A percentile compares a stretch with the other conserved stretches of the same genome.
Evolutionary conservation across 768 basidiomycete species (phyloP).

Genomic region (Rhodosporidiobolus odoratus): DNA sequence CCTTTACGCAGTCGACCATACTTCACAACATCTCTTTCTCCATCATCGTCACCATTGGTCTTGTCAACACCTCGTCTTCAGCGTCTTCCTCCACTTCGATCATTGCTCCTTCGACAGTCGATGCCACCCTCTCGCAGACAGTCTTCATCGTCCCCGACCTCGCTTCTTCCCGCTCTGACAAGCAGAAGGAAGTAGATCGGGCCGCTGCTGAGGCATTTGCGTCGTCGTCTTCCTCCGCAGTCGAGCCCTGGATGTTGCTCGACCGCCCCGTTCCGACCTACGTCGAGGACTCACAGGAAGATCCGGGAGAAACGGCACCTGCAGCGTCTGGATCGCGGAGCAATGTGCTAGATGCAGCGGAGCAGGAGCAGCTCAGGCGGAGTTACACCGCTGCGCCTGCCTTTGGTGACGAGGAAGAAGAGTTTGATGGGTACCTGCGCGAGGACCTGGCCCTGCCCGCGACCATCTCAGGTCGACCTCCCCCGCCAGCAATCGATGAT

Average conservation of each 20-base stretch:
- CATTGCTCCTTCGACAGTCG: neutral
- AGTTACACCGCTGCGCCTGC: neutral
- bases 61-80: neutral
- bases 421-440: conserved; percentile 41
- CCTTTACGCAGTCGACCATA: conserved; percentile 73
- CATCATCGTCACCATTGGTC: conserved; percentile 53
- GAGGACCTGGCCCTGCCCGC: conserved; percentile 37
- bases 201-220: neutral
- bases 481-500: conserved; percentile 38
- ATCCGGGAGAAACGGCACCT: conserved; percentile 3
- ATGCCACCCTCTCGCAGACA: conserved; percentile 7
- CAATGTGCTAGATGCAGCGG: neutral
- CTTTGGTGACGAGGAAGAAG: conserved; percentile 26
- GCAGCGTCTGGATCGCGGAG: neutral
- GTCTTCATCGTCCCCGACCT: conserved; percentile 18
- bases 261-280: conserved; percentile 35
- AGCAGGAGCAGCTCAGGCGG: neutral
- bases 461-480: neutral
- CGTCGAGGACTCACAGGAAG: conserved; percentile 21
- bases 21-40: conserved; percentile 77
- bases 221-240: neutral
- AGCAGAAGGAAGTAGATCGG: conserved; percentile 29
- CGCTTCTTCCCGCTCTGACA: conserved; percentile 6
- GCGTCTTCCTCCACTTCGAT: conserved; percentile 1
- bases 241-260: neutral